Base-by-base conservation (phyloP, 371 early-diverging fungal genomes). In the Amoeboaphelidium occidentale region DNA sequence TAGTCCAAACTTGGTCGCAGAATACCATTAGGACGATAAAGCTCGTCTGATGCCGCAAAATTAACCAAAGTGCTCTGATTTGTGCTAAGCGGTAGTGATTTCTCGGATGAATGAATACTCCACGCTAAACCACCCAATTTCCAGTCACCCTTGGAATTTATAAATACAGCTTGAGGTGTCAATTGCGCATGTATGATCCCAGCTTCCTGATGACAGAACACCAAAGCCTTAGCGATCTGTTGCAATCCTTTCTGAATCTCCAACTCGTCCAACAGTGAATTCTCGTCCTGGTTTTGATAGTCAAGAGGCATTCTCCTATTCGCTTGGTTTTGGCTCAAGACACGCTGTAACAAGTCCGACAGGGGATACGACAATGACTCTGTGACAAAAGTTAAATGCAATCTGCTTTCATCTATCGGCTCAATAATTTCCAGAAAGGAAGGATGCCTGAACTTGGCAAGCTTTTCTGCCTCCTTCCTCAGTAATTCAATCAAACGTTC, bases 141-240 rank as follows among this genome's bases (percentile, higher is more conserved):
- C 88, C 88, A 87, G 60, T 87, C 88, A 21, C 88, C 82, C 64
- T 78, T 73, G 27, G 74, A 66, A 55, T 80, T 81, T 27, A 87
- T 69, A 64, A 79, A 79, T 13, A 87, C 67, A 39, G 81, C 66
- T 20, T 72, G 74, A 0, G 84, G 85, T 14, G 68, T 72, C 12
- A 87, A 55, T 49, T 81, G 80, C 4, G 72, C 75, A 57, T 87
- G 88, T 21, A 81, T 75, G 25, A 82, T 69, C 21, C 68, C 22
- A 22, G 75, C 82, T 52, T 78, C 79, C 43, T 60, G 50, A 43
- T 79, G 80, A 27, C 76, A 61, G 48, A 79, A 82, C 45, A 69
- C 70, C 10, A 79, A 54, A 21, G 74, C 88, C 53, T 78, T 78
- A 23, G 75, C 69, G 2, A 85, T 63, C 58, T 82, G 83, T n/a